phyloP scores from a whole-genome alignment of 176 grass and related monocot species.

The Avena insularis region DNA sequence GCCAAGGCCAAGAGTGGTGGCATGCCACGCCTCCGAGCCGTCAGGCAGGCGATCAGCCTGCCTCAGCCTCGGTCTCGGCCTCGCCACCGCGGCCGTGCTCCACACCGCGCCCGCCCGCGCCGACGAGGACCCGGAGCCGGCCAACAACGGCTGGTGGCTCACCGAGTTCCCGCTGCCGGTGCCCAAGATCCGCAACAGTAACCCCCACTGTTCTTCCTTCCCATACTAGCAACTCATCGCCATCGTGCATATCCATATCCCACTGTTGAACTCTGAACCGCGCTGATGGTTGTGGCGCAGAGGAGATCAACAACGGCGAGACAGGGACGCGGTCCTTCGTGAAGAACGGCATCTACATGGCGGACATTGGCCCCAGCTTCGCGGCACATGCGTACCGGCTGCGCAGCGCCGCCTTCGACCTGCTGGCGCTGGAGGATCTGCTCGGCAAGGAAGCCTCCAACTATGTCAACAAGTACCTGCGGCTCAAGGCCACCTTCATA shows the following conservation, averaged over 20 bases:
- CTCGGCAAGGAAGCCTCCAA: constrained; percentile 75
- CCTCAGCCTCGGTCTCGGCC: constrained; percentile 41
- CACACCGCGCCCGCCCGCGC: constrained; percentile 39
- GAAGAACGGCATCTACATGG: constrained; percentile 76
- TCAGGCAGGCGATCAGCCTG: constrained; percentile 8
- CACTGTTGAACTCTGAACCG: background rate
- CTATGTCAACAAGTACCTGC: constrained; percentile 87
- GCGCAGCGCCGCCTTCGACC: constrained; percentile 82
- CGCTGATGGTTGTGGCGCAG: constrained; percentile 31
- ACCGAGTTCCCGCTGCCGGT: constrained; percentile 69
- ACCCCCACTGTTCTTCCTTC: constrained; percentile 13
- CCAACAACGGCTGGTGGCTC: constrained; percentile 84
- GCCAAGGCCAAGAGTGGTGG: background rate
- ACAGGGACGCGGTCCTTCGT: constrained; percentile 71
- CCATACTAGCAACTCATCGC: background rate
- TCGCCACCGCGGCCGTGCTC: constrained; percentile 43
- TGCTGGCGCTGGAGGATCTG: constrained; percentile 83
- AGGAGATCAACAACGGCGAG: constrained; percentile 71
- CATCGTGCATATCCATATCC: background rate
- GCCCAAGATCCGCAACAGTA: constrained; percentile 65
- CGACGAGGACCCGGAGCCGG: constrained; percentile 46
- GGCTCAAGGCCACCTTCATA: constrained; percentile 86
- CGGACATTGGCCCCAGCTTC: constrained; percentile 61
- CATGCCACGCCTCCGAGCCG: constrained; percentile 10
- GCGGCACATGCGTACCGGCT: constrained; percentile 65